Percentiles rank a stretch among this genome's conserved stretches.
These are phyloP conservation scores for Neoscytalidium dimidiatum DNA, from an alignment of 2,329 filamentous ascomycete species.

Conservation along the genomic window DNA sequence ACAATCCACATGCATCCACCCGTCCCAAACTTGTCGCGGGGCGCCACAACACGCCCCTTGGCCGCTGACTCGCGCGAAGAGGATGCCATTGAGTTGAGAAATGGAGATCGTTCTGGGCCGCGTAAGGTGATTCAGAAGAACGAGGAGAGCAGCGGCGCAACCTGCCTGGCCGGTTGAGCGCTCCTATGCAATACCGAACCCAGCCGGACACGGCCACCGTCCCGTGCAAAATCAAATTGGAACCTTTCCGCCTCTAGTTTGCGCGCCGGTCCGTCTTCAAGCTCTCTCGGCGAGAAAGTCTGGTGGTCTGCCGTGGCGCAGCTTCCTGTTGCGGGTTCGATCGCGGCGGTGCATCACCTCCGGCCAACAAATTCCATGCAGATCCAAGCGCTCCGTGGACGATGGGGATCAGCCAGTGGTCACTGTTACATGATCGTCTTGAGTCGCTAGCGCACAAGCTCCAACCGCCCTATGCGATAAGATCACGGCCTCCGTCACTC, in stretches of 20 bases:
- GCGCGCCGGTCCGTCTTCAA: background rate
- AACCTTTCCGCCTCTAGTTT: background rate
- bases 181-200: no score
- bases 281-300: background rate
- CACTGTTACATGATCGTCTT: conserved; percentile 8
- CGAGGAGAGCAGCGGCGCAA: background rate
- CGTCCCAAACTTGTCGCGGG: background rate
- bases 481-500: background rate
- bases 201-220: no score
- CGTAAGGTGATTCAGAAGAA: background rate
- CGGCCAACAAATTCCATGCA: background rate
- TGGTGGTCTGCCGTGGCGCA: background rate
- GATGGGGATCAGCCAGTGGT: background rate
- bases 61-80: background rate
- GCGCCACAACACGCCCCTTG: background rate
- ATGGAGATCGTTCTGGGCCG: background rate
- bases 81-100: no score
- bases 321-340: background rate
- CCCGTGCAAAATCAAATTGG: background rate
- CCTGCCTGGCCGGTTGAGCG: no score
- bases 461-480: background rate
- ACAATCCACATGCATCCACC: background rate
- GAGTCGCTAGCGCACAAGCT: conserved; percentile 13
- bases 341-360: background rate
- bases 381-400: background rate